Base-by-base conservation (phyloP, 768 basidiomycete genomes). In the Agrocybe pediades region DNA sequence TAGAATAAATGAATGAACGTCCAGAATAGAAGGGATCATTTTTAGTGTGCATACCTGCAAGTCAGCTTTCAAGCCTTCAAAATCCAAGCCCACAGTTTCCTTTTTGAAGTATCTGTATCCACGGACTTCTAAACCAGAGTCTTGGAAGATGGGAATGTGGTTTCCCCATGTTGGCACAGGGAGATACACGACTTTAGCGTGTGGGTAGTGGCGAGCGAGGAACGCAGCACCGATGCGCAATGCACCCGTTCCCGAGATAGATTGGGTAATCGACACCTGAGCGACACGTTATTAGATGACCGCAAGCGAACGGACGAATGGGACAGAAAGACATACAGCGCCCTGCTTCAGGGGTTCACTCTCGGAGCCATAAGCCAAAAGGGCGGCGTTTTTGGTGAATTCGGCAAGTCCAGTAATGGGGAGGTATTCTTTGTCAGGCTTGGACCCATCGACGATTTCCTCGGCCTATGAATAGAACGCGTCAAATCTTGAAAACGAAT, bases 191-290 rank as follows among this genome's bases (percentile, higher is more conserved):
- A 81, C 81, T 73, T 92, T 92, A 53, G 90, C 75, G 68, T 92
- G 82, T 39, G 90, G 90, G 67, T 94, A 95, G 70, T 93, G 91
- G 36, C 89, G 87, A 20, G 85, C 88, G 27, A 98, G 74, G 81
- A 99, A 98, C 25, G 88, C 88, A 58, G 87, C 94, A 46, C 95
- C 97, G 69, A 98, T 92, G 63, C 97, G 85, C 59, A 98, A 89
- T 41, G 97, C 97, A 62, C 97, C 97, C 11, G 97, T 99, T 13
- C 97, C 97, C 24, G 96, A 98, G 70, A 98, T 95, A 50, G 95
- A 88, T 71, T 99, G 97, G 9, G 93, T 89, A 49, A 90, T 80
- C 21, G 92, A 84, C 65, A 95, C 79, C 90, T 95, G 61, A 42
- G 53, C n/a, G 45, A 49, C 17, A 36, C 25, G 44, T 61, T 54